These are phyloP conservation scores for Cornus suecica DNA, from an alignment of 148 eudicot species.

Conservation along the genomic window DNA sequence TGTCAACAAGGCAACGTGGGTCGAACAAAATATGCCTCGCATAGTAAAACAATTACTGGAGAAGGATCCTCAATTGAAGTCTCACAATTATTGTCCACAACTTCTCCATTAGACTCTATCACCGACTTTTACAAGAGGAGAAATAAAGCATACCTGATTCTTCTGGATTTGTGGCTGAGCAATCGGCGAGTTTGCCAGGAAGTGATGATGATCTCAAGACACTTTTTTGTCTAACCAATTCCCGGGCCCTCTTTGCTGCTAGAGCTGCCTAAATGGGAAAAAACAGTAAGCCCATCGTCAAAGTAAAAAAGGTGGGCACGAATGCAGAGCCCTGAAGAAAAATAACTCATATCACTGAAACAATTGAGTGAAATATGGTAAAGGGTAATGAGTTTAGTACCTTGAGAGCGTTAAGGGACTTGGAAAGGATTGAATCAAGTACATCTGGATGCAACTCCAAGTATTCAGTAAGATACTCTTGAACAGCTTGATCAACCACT, in stretches of 20 bases:
- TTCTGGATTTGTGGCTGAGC: slow-evolving; percentile 93
- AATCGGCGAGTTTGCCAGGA: slow-evolving; percentile 99
- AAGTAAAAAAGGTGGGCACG: neutral
- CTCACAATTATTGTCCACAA: neutral
- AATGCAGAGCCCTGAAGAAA: neutral
- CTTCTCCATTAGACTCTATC: neutral
- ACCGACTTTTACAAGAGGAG: neutral
- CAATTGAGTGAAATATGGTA: neutral
- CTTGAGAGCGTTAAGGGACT: slow-evolving; percentile 91
- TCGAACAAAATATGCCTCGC: neutral
- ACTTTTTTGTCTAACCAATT: slow-evolving; percentile 83
- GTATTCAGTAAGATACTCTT: slow-evolving; percentile 86
- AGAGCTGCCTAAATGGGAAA: slow-evolving; percentile 68
- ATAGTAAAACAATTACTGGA: neutral
- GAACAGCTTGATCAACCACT: slow-evolving; percentile 86
- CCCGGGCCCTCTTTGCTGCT: slow-evolving; percentile 97
- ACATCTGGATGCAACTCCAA: slow-evolving; percentile 98
- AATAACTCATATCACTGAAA: neutral
- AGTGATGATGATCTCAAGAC: slow-evolving; percentile 89
- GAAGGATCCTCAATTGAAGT: neutral
- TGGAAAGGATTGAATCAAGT: slow-evolving; percentile 75
- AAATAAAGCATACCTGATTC: slow-evolving; percentile 55
- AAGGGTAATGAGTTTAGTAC: slow-evolving; percentile 25
- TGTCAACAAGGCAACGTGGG: neutral
- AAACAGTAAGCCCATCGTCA: slow-evolving; percentile 6